Percentiles rank a stretch among this genome's conserved stretches.
These are phyloP conservation scores for Zygotorulaspora chibaensis DNA, from an alignment of 805 yeast species.

Conservation along the genomic window DNA sequence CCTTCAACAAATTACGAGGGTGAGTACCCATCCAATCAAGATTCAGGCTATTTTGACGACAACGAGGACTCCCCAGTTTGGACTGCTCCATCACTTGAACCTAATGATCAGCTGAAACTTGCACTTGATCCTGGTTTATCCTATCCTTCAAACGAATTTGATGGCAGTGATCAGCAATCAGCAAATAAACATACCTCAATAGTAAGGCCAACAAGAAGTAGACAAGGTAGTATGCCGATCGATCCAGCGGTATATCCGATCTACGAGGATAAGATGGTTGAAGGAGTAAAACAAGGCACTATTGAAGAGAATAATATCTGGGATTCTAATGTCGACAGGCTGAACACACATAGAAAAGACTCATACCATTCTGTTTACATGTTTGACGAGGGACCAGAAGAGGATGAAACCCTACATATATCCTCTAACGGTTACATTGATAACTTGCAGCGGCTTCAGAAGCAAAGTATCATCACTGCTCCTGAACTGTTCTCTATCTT, in stretches of 20 bases:
- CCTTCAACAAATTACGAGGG: neutral
- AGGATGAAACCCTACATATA: conserved; percentile 10
- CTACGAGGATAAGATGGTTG: neutral
- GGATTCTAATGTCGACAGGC: conserved; percentile 15
- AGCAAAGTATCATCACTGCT: conserved; percentile 51
- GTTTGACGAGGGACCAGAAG: conserved; percentile 27
- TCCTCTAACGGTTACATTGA: conserved; percentile 23
- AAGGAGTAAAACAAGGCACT: neutral
- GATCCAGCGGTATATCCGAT: conserved; percentile 1
- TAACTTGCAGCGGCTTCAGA: conserved; percentile 28
- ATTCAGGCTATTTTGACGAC: conserved; percentile 18
- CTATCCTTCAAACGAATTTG: conserved; percentile 7
- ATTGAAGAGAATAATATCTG: conserved; percentile 4
- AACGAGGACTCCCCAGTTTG: conserved; percentile 32
- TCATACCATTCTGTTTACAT: conserved; percentile 41
- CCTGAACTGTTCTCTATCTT: conserved; percentile 43
- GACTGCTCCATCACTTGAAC: conserved; percentile 39
- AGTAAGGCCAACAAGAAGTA: neutral
- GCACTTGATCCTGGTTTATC: conserved; percentile 18
- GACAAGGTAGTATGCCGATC: conserved; percentile 3
- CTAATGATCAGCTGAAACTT: conserved; percentile 38
- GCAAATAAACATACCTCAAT: conserved; percentile 4
- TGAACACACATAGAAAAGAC: conserved; percentile 35
- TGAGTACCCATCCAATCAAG: conserved; percentile 2
- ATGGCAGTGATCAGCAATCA: conserved; percentile 10